phyloP scores from a whole-genome alignment of 805 yeast species.

The Kodamaea kaohsiungensis region DNA sequence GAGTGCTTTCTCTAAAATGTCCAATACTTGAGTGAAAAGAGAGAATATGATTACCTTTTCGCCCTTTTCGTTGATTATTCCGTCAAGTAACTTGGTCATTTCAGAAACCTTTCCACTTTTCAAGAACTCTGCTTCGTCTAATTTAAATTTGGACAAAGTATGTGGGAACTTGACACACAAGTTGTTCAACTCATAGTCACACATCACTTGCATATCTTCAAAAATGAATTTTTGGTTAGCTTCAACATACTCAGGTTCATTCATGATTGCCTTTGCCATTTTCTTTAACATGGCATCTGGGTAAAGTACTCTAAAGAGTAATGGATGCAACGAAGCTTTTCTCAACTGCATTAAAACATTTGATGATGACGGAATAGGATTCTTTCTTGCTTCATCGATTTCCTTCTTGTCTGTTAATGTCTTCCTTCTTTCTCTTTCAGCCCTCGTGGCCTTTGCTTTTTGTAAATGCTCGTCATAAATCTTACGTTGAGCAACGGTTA shows the following conservation, averaged over 20 bases:
- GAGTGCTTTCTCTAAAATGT: constrained; percentile 78
- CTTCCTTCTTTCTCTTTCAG: constrained; percentile 47
- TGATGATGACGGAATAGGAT: constrained; percentile 47
- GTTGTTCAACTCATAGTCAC: constrained; percentile 81
- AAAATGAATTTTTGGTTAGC: constrained; percentile 77
- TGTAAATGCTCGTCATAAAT: constrained; percentile 65
- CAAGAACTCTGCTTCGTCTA: constrained; percentile 56
- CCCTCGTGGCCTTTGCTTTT: constrained; percentile 38
- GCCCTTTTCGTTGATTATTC: constrained; percentile 54
- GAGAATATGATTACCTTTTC: constrained; percentile 83
- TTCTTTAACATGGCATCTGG: constrained; percentile 51
- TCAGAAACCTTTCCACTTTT: constrained; percentile 74
- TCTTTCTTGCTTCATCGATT: constrained; percentile 26
- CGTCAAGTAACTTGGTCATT: constrained; percentile 57
- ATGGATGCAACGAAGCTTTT: constrained; percentile 91
- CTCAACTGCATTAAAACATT: constrained; percentile 86
- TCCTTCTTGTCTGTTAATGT: constrained; percentile 36
- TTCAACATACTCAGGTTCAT: constrained; percentile 73
- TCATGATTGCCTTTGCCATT: constrained; percentile 81
- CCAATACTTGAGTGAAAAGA: constrained; percentile 88
- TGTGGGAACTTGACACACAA: constrained; percentile 72
- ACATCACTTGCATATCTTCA: constrained; percentile 96
- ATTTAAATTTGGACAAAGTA: constrained; percentile 54
- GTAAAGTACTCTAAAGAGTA: constrained; percentile 71
- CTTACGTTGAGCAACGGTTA: constrained; percentile 53